Evolutionary conservation across 2,329 filamentous ascomycete genomes (phyloP), one percentile per base, ranked within the genome.

Genomic region (Cordyceps tenuipes): DNA sequence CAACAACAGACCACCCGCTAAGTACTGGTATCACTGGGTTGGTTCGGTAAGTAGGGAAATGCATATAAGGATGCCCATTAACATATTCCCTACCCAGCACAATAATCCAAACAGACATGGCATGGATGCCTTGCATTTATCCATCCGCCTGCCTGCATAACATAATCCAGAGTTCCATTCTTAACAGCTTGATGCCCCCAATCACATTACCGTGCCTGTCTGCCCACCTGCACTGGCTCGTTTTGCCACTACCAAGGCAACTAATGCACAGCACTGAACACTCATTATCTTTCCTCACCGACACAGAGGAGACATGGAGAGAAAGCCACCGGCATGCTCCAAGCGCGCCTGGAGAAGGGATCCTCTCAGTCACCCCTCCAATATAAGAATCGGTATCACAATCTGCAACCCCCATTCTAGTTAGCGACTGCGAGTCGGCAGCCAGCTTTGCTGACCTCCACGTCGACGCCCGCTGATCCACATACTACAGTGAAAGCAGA

Each of bases 351-450:
- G 15, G 4, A 5, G 15, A 21, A 12, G 43, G 56, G 56, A 58
- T 51, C 56, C 56, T 58, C 56, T 36, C 26, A 23, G 23, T 39
- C 34, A 23, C 47, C 56, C 56, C 56, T 58, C 56, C 47, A 58
- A 58, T 58, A 58, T 58, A 44, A 58, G n/a, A 58, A 51, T 58
- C 56, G 56, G 56, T 58, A 44, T 58, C 56, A 58, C 26, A 58
- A 58, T 58, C 46, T 58, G 54, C 54, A 46, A 31, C 54, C 15
- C 13, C 15, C 39, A n/a, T 43, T 15, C 19, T 55, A 41, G n/a
- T n/a, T n/a, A n/a, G n/a, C n/a, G n/a, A n/a, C 52, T 55, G 34
- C 54, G 31, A 49, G 54, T 41, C 54, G 26, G 41, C 17, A 47
- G 29, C 19, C 36, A 36, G 12, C 23, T 29, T 8, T 29, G 29